Percentiles rank a stretch among this genome's conserved stretches.
Conservation (phyloP, 768 basidiomycete genomes). For the Amanita rubescens region DNA sequence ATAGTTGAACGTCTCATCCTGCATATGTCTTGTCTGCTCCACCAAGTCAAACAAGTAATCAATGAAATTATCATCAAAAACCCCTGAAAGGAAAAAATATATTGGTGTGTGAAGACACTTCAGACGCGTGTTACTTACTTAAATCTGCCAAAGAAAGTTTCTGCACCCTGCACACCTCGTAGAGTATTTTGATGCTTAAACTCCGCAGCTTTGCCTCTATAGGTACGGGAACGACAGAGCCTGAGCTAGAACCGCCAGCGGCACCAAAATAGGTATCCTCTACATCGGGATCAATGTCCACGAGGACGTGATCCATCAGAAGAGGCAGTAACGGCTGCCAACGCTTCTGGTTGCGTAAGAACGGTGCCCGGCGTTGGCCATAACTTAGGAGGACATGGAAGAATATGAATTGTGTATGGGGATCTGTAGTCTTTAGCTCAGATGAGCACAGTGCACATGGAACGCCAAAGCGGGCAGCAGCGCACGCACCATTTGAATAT, state of each 20-base stretch:
- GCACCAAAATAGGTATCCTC: conserved; percentile 52
- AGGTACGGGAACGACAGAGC: conserved; percentile 45
- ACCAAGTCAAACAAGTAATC: conserved; percentile 89
- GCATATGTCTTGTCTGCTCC: conserved; percentile 81
- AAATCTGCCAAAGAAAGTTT: conserved; percentile 72
- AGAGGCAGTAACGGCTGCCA: conserved; percentile 80
- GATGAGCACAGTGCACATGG: conserved; percentile 1
- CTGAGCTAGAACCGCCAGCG: conserved; percentile 27
- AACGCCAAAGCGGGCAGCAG: conserved; percentile 1
- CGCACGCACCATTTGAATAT: conserved; percentile 53
- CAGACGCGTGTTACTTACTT: conserved; percentile 41
- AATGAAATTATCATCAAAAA: conserved; percentile 80
- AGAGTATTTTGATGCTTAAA: conserved; percentile 68
- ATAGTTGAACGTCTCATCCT: conserved; percentile 93
- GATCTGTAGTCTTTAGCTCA: conserved; percentile 63
- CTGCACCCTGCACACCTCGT: conserved; percentile 91
- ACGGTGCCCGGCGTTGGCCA: conserved; percentile 59
- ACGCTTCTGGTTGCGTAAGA: conserved; percentile 73
- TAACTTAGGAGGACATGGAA: conserved; percentile 72
- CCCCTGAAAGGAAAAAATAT: conserved; percentile 34
- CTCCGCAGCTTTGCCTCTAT: conserved; percentile 80
- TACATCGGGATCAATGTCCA: conserved; percentile 74
- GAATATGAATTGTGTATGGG: conserved; percentile 73
- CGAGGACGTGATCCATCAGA: conserved; percentile 76
- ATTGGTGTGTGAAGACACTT: too few species aligned